A percentile compares a stretch with the other conserved stretches of the same genome.
These are phyloP conservation scores for Cyclotella kingstonii DNA, from an alignment of 108 stramenopile species.

Conservation along the genomic window DNA sequence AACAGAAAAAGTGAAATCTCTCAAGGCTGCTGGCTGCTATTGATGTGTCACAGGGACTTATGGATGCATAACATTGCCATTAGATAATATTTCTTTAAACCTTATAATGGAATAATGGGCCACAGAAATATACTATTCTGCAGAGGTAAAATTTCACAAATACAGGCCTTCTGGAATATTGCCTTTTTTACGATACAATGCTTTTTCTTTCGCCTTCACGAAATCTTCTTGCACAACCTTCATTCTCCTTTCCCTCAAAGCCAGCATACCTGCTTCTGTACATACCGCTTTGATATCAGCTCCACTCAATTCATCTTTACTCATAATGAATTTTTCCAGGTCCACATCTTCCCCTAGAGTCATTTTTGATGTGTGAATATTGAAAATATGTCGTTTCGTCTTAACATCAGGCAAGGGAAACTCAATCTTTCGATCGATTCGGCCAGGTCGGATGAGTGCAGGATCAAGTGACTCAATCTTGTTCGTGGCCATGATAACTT, in stretches of 20 bases:
- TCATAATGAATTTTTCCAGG: conserved; percentile 96
- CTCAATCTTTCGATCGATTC: conserved; percentile 99
- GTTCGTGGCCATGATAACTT: conserved; percentile 99
- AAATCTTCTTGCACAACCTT: conserved; percentile 98
- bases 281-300: conserved; percentile 99
- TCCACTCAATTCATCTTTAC: conserved; percentile 97
- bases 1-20: too few relatives aligned
- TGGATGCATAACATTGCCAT: too few relatives aligned
- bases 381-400: conserved; percentile 98
- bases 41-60: too few relatives aligned
- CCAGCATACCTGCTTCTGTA: conserved; percentile 98
- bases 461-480: conserved; percentile 98
- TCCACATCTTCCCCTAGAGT: conserved; percentile 96
- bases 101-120: too few relatives aligned
- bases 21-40: too few relatives aligned
- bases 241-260: conserved; percentile 98
- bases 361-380: conserved; percentile 95
- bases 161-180: conserved; percentile 97
- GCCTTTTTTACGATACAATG: conserved; percentile 98
- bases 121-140: too few relatives aligned
- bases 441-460: conserved; percentile 97
- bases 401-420: conserved; percentile 97
- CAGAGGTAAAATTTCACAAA: conserved; percentile 54
- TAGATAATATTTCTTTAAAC: too few relatives aligned
- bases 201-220: conserved; percentile 99